Percentiles rank a stretch among this genome's conserved stretches.
Conservation (phyloP, 163 green algal genomes). For the Volvox carteri region DNA sequence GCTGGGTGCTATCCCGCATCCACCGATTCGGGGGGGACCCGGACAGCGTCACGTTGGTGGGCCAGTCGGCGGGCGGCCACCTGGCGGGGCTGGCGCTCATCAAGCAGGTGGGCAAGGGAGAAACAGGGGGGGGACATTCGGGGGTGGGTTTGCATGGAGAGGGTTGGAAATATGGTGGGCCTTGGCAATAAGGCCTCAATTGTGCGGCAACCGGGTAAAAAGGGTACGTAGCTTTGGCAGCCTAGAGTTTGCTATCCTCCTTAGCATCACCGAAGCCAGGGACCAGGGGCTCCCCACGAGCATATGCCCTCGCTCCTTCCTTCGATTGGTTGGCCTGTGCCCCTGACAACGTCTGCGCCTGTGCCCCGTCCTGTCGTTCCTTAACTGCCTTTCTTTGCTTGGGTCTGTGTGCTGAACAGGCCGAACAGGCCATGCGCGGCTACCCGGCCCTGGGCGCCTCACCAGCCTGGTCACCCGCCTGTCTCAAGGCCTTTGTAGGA, state of each 20-base stretch:
- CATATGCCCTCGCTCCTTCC: too few species aligned
- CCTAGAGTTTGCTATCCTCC: too few species aligned
- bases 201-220: too few species aligned
- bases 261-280: too few species aligned
- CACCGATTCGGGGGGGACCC: constrained; percentile 86
- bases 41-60: constrained; percentile 84
- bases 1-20: constrained; percentile 87
- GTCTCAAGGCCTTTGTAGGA: constrained; percentile 80
- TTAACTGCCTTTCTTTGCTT: too few species aligned
- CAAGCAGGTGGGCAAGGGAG: constrained; percentile 66
- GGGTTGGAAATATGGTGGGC: not conserved
- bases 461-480: constrained; percentile 44
- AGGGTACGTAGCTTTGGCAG: not conserved
- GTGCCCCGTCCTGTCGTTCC: too few species aligned
- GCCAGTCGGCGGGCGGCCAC: constrained; percentile 94
- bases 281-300: too few species aligned
- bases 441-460: not conserved
- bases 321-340: too few species aligned
- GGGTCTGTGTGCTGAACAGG: constrained; percentile 28
- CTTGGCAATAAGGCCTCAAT: too few species aligned
- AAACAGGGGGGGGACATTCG: not conserved
- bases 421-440: constrained; percentile 32
- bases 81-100: constrained; percentile 82
- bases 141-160: not conserved
- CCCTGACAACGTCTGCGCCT: too few species aligned